A percentile compares a stretch with the other conserved stretches of the same genome.
phyloP scores from a whole-genome alignment of 192 early-diverging fungal species.

The Geosiphon pyriformis region DNA sequence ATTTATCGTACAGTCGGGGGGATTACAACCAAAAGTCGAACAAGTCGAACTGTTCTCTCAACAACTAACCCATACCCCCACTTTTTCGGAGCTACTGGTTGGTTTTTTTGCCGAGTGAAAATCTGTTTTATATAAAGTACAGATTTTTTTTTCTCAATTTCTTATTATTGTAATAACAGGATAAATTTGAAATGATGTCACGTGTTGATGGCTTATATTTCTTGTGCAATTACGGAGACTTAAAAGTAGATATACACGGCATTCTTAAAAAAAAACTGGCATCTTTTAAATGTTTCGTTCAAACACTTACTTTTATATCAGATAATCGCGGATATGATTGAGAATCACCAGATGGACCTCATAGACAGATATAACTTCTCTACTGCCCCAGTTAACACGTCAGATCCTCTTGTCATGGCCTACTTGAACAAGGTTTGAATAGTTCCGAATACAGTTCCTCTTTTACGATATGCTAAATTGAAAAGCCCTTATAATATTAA shows the following conservation, averaged over 20 bases:
- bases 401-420: conserved; percentile 23
- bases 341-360: conserved; percentile 51
- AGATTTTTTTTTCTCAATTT: background rate
- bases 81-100: conserved; percentile 60
- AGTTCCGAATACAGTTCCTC: too few species aligned
- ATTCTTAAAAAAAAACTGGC: background rate
- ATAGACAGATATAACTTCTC: conserved; percentile 69
- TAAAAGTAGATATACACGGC: conserved; percentile 48
- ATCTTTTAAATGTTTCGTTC: background rate
- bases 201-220: conserved; percentile 65
- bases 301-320: background rate
- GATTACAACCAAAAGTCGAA: conserved; percentile 67
- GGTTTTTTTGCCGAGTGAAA: conserved; percentile 9
- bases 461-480: background rate
- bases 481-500: background rate
- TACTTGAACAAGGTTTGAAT: conserved; percentile 3
- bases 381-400: conserved; percentile 54
- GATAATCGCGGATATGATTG: conserved; percentile 57
- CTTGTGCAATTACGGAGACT: conserved; percentile 65
- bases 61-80: conserved; percentile 52
- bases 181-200: conserved; percentile 68
- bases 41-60: conserved; percentile 72
- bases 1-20: conserved; percentile 50
- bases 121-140: conserved; percentile 5
- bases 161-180: conserved; percentile 16